Evolutionary conservation across 768 basidiomycete genomes (phyloP).

Genomic region (Chalciporus sphaerocephalus): DNA sequence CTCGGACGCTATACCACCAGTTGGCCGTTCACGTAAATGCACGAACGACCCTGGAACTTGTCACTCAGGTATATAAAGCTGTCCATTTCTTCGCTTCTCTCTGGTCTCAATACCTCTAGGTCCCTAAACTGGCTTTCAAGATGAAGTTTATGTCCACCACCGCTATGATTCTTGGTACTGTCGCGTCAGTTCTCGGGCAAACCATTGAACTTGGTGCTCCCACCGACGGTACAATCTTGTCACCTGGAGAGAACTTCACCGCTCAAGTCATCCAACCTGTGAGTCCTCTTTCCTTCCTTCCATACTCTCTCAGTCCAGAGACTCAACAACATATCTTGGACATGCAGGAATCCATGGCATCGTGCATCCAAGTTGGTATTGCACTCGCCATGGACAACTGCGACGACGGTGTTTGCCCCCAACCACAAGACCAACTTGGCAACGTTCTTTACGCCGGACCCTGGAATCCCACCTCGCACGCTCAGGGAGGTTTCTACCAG

Average conservation of each 20-base stretch:
- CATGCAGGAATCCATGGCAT: constrained; percentile 7
- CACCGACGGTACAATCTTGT: constrained; percentile 15
- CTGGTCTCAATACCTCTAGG: too few species aligned
- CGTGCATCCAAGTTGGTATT: constrained; percentile 16
- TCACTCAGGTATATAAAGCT: too few species aligned
- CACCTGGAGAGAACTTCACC: constrained; percentile 2
- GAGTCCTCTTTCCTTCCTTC: background rate
- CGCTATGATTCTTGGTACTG: constrained; percentile 5
- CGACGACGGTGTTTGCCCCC: constrained; percentile 19
- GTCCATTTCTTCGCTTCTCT: too few species aligned
- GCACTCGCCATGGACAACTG: constrained; percentile 22
- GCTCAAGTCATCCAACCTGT: constrained; percentile 10
- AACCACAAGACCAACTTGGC: constrained; percentile 16
- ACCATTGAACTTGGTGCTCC: constrained; percentile 27
- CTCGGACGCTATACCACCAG: too few species aligned
- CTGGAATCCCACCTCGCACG: constrained; percentile 20
- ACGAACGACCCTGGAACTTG: too few species aligned
- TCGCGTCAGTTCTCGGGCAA: constrained; percentile 19
- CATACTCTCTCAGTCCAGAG: background rate
- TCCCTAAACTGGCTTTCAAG: too few species aligned
- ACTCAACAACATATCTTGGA: too few species aligned
- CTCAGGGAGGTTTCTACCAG: constrained; percentile 24
- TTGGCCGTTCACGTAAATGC: too few species aligned
- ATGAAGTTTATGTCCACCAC: constrained; percentile 18
- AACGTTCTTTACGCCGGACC: constrained; percentile 28